A percentile compares a stretch with the other conserved stretches of the same genome.
phyloP scores from a whole-genome alignment of 495 filamentous ascomycete species.

The Annulohypoxylon moriforme region DNA sequence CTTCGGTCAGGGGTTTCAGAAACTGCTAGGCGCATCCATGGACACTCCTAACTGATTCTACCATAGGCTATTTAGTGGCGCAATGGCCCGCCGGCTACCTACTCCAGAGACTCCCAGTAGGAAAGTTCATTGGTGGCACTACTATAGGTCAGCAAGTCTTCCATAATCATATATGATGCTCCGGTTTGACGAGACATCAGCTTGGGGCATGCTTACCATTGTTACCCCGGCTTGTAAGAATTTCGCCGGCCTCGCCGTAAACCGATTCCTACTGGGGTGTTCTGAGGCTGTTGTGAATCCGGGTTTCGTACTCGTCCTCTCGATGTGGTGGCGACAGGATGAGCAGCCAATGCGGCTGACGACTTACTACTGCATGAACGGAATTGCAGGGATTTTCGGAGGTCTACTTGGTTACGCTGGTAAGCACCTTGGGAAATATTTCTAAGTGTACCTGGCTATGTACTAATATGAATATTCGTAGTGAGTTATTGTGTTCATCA shows the following conservation, averaged over 20 bases:
- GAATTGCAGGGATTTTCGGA: constrained; percentile 66
- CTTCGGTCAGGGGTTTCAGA: constrained; percentile 53
- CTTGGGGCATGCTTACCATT: constrained; percentile 58
- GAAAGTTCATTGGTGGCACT: constrained; percentile 61
- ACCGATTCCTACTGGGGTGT: constrained; percentile 65
- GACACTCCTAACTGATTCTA: not conserved
- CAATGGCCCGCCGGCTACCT: constrained; percentile 65
- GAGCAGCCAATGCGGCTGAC: constrained; percentile 68
- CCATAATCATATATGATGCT: not conserved
- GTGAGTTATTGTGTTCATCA: not conserved
- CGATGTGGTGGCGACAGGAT: constrained; percentile 66
- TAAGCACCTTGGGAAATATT: constrained; percentile 39
- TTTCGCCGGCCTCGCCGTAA: constrained; percentile 62
- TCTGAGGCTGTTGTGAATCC: constrained; percentile 69
- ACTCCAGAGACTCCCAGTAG: constrained; percentile 64
- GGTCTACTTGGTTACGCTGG: constrained; percentile 63
- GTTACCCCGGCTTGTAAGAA: constrained; percentile 62
- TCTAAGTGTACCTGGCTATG: not conserved
- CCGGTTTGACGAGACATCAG: constrained; percentile 14
- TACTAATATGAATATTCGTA: constrained; percentile 11
- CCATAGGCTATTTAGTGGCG: constrained; percentile 56
- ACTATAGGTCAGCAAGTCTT: constrained; percentile 38
- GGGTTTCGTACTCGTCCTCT: constrained; percentile 66
- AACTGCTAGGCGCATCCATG: not conserved
- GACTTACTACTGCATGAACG: constrained; percentile 67